A percentile compares a stretch with the other conserved stretches of the same genome.
Conservation (phyloP, 2,329 filamentous ascomycete genomes). For the Phialophora verrucosa region DNA sequence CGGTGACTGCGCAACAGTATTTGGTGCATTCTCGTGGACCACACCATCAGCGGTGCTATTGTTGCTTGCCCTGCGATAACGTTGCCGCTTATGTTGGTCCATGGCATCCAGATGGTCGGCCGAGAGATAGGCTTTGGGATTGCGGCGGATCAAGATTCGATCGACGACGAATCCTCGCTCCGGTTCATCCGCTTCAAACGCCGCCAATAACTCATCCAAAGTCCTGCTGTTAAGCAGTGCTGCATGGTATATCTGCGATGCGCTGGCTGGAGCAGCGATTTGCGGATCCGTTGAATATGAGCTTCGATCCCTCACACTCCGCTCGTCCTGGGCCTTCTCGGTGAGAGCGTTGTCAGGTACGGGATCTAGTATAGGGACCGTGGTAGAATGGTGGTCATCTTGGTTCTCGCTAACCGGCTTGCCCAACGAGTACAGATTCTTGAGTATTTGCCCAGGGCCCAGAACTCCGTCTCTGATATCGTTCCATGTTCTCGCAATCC, state of each 20-base stretch:
- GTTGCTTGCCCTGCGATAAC: constrained; percentile 21
- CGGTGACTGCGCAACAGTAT: background rate
- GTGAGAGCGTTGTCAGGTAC: constrained; percentile 16
- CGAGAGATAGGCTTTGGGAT: constrained; percentile 2
- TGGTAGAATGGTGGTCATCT: constrained; percentile 15
- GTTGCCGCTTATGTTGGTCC: constrained; percentile 10
- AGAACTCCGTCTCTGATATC: constrained; percentile 13
- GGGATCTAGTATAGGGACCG: background rate
- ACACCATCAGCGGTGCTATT: constrained; percentile 17
- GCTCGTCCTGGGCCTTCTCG: constrained; percentile 18
- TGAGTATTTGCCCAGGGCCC: constrained; percentile 20
- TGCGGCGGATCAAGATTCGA: constrained; percentile 6
- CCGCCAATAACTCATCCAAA: constrained; percentile 31
- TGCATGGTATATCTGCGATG: constrained; percentile 31
- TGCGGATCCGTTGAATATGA: constrained; percentile 8
- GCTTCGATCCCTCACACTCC: background rate
- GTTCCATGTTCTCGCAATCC: constrained; percentile 9
- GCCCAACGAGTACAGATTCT: constrained; percentile 24
- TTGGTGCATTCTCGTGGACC: background rate
- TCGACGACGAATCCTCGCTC: background rate
- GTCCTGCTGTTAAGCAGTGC: constrained; percentile 29
- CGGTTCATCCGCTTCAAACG: constrained; percentile 21
- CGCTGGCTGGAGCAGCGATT: constrained; percentile 15
- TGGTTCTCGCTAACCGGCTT: constrained; percentile 24
- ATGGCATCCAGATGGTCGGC: background rate